Conservation (phyloP, 306 rosid genomes). For the Vigna reflexopilosa region DNA sequence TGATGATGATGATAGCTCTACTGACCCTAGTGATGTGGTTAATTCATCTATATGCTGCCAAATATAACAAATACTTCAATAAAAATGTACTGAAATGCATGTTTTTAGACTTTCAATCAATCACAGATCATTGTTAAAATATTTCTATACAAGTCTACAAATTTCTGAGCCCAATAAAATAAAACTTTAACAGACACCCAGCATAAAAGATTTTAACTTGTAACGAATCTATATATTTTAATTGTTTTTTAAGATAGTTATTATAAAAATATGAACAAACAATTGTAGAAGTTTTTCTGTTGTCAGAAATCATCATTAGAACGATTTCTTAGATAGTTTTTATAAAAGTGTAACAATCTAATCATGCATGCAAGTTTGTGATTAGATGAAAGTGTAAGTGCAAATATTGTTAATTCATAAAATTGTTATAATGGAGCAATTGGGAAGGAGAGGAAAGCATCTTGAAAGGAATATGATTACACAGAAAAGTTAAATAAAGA, state of each 20-base stretch:
- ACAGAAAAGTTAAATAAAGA: background rate
- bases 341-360: background rate
- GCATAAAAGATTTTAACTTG: background rate
- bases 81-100: background rate
- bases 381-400: background rate
- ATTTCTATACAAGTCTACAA: background rate
- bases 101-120: background rate
- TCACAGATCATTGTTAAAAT: background rate
- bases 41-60: slow-evolving; percentile 64
- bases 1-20: slow-evolving; percentile 55
- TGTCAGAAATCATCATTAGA: too few species aligned
- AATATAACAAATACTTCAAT: background rate
- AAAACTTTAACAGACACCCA: background rate
- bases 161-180: background rate
- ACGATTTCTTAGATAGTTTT: too few species aligned
- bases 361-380: background rate
- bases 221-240: too few species aligned
- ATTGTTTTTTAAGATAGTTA: too few species aligned
- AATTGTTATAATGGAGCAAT: background rate
- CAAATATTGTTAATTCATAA: background rate
- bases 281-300: background rate
- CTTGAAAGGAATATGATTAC: slow-evolving; percentile 27
- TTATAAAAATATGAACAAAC: too few species aligned
- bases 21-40: slow-evolving; percentile 56
- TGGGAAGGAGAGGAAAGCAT: slow-evolving; percentile 18